Percentiles rank a stretch among this genome's conserved stretches.
These are phyloP conservation scores for Halophytophthora batemanensis DNA, from an alignment of 352 stramenopile genomes.

Conservation along the genomic window DNA sequence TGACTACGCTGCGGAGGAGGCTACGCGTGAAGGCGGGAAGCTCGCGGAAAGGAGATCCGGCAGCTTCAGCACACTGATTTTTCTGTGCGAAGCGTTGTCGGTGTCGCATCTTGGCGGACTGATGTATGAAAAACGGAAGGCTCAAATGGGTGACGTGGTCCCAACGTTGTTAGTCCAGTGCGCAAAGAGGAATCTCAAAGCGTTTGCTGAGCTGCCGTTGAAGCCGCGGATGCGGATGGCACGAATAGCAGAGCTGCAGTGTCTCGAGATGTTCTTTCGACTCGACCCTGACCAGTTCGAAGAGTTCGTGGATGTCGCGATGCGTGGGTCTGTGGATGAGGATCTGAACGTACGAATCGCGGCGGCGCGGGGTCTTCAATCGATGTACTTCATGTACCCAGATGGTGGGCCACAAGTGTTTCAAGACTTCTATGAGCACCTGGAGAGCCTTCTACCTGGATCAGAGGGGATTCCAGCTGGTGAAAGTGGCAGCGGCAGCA, in stretches of 20 bases:
- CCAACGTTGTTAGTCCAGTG: slow-evolving; percentile 42
- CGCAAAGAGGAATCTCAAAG: slow-evolving; percentile 34
- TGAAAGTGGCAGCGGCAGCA: slow-evolving; percentile 5
- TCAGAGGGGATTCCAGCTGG: slow-evolving; percentile 5
- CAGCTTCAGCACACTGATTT: slow-evolving; percentile 36
- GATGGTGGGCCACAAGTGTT: slow-evolving; percentile 60
- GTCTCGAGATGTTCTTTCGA: slow-evolving; percentile 69
- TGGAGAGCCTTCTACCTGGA: slow-evolving; percentile 25
- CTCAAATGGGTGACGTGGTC: slow-evolving; percentile 47
- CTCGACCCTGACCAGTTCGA: slow-evolving; percentile 49
- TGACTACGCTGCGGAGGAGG: slow-evolving; percentile 48
- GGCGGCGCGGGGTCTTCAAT: slow-evolving; percentile 49
- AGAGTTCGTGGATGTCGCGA: slow-evolving; percentile 47
- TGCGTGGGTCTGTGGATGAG: slow-evolving; percentile 44
- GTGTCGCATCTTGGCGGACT: slow-evolving; percentile 41
- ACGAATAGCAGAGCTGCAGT: slow-evolving; percentile 38
- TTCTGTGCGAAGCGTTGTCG: slow-evolving; percentile 50
- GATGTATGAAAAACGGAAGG: slow-evolving; percentile 56
- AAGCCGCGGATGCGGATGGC: slow-evolving; percentile 25
- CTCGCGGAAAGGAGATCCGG: slow-evolving; percentile 19
- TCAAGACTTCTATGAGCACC: slow-evolving; percentile 41
- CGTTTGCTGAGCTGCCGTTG: slow-evolving; percentile 8
- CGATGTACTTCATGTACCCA: slow-evolving; percentile 80
- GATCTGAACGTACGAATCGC: slow-evolving; percentile 55
- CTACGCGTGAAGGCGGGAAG: slow-evolving; percentile 18